These are phyloP conservation scores for Micromonas commoda DNA, from an alignment of 139 green algal genomes.

Conservation along the genomic window DNA sequence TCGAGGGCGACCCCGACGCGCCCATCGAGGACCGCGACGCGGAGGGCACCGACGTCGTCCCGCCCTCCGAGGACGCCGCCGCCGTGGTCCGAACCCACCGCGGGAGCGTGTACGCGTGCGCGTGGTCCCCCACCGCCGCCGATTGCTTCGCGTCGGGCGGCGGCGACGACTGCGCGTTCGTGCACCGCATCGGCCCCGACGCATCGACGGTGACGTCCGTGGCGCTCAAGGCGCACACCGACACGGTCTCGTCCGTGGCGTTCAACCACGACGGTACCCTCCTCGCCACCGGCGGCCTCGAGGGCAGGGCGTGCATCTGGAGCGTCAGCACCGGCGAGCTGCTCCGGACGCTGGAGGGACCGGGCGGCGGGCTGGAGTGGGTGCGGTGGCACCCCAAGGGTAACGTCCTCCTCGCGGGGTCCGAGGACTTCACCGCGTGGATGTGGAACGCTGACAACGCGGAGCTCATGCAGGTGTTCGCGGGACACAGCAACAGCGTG, in stretches of 20 bases:
- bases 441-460: constrained; percentile 89
- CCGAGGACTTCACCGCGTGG: constrained; percentile 86
- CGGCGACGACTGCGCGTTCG: constrained; percentile 34
- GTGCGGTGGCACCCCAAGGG: constrained; percentile 87
- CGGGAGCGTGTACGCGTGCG: background rate
- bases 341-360: constrained; percentile 35
- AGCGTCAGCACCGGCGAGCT: constrained; percentile 44
- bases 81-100: background rate
- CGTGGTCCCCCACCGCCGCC: background rate
- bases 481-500: constrained; percentile 71
- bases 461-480: constrained; percentile 83
- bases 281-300: constrained; percentile 78
- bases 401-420: constrained; percentile 78
- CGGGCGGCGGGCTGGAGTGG: constrained; percentile 58
- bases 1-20: background rate
- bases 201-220: constrained; percentile 3
- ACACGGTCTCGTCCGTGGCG: constrained; percentile 67
- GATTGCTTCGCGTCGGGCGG: constrained; percentile 18
- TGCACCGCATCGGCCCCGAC: constrained; percentile 29
- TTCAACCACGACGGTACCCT: constrained; percentile 67
- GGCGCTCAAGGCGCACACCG: constrained; percentile 58
- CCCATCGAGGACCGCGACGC: constrained; percentile 8
- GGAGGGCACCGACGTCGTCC: background rate
- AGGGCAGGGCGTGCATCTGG: constrained; percentile 70
- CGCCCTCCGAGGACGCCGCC: background rate